phyloP scores from a whole-genome alignment of 106 monocot genomes.

The Acorus gramineus region DNA sequence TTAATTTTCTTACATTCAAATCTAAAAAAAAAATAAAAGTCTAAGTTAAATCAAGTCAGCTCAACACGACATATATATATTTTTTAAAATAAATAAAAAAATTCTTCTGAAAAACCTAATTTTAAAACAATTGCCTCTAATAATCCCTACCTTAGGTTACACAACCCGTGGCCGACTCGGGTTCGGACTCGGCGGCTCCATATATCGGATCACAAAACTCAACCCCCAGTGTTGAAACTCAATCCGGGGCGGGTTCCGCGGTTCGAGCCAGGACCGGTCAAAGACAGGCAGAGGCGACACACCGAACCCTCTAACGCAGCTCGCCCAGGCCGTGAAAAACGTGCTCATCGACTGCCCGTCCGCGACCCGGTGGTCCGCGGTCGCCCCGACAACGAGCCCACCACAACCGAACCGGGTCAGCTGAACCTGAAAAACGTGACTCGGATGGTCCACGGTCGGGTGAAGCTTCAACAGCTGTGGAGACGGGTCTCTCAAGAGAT shows the following conservation, averaged over 20 bases:
- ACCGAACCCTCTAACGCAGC: conserved; percentile 6
- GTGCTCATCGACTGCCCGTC: conserved; percentile 51
- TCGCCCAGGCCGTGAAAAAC: conserved; percentile 37
- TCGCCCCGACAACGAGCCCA: conserved; percentile 32
- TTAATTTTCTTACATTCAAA: no score
- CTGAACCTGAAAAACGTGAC: conserved; percentile 31
- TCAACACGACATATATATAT: no score
- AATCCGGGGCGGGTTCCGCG: conserved; percentile 18
- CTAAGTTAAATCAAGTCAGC: no score
- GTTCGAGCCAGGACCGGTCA: conserved; percentile 6
- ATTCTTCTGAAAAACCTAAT: no score
- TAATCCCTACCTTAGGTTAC: neutral
- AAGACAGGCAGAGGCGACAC: conserved; percentile 4
- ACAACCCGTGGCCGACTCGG: neutral
- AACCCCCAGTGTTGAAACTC: conserved; percentile 39
- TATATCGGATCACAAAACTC: conserved; percentile 19
- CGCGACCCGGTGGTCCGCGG: conserved; percentile 39
- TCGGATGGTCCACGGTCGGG: conserved; percentile 3
- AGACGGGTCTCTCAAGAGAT: conserved; percentile 19
- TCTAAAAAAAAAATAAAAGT: no score
- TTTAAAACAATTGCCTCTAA: no score
- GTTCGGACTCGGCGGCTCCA: neutral
- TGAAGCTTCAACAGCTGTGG: conserved; percentile 18
- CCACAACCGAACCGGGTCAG: conserved; percentile 46
- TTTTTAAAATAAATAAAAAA: no score